A percentile compares a stretch with the other conserved stretches of the same genome.
phyloP scores from a whole-genome alignment of 1,139 yeast genomes.

The Scheffersomyces cryptocercus region DNA sequence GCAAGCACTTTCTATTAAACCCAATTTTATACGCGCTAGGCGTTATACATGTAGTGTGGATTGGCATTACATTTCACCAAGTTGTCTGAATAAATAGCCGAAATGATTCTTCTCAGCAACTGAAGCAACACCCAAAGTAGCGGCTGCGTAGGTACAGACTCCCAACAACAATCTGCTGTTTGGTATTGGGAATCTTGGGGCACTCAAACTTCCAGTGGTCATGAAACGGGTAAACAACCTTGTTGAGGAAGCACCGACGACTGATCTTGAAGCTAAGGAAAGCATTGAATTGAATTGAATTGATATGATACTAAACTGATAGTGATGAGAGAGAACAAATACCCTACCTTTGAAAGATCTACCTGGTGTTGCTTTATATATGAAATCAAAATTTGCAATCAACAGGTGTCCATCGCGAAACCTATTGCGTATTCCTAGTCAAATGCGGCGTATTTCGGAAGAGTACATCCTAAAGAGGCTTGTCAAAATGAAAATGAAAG shows the following conservation, averaged over 20 bases:
- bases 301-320: no score
- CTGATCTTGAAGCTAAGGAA: slow-evolving; percentile 3
- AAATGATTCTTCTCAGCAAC: slow-evolving; percentile 25
- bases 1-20: no score
- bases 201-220: neutral
- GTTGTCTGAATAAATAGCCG: slow-evolving; percentile 25
- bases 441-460: no score
- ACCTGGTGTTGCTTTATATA: no score
- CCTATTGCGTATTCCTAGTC: no score
- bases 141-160: slow-evolving; percentile 4
- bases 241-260: neutral
- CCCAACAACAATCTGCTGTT: neutral
- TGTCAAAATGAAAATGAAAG: no score
- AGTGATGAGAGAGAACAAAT: no score
- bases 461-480: no score
- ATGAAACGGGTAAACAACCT: neutral
- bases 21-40: no score
- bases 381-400: no score
- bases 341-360: no score
- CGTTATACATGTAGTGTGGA: neutral
- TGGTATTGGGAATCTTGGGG: neutral
- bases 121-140: slow-evolving; percentile 22
- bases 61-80: slow-evolving; percentile 16
- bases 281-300: slow-evolving; percentile 1
- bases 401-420: no score